A percentile compares a stretch with the other conserved stretches of the same genome.
phyloP scores from a whole-genome alignment of 169 alveolate genomes.

The Cryptosporidium muris region DNA sequence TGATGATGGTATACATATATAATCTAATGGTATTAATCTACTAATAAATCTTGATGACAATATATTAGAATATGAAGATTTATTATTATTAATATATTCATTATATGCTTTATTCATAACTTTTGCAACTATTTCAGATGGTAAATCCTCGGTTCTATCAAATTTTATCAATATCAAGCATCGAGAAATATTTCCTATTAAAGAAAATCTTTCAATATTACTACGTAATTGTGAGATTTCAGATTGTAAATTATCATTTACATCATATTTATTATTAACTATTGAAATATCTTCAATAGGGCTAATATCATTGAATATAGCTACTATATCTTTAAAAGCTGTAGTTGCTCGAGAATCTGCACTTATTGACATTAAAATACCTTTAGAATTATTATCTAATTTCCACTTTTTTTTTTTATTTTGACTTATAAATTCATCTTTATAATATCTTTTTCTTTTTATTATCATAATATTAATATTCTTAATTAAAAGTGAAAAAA shows the following conservation, averaged over 20 bases:
- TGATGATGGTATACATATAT: constrained; percentile 16
- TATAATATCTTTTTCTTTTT: not conserved
- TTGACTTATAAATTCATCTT: not conserved
- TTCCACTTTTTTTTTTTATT: constrained; percentile 1
- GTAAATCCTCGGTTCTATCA: constrained; percentile 8
- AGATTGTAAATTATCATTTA: not conserved
- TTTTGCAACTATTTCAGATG: constrained; percentile 34
- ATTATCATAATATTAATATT: not conserved
- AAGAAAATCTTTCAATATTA: constrained; percentile 2
- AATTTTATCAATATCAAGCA: constrained; percentile 43
- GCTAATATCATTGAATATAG: not conserved
- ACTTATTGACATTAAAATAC: constrained; percentile 57
- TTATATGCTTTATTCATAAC: constrained; percentile 27
- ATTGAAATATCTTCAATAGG: not conserved
- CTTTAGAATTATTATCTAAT: constrained; percentile 2
- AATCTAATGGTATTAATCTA: constrained; percentile 45
- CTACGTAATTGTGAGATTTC: constrained; percentile 2
- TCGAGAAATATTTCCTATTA: constrained; percentile 35
- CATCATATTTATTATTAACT: not conserved
- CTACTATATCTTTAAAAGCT: constrained; percentile 35
- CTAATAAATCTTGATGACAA: constrained; percentile 43
- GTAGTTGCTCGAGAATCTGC: constrained; percentile 16
- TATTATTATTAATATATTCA: not conserved
- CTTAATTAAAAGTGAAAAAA: no score
- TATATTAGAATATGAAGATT: not conserved